These are phyloP conservation scores for Saccharomycopsis selenospora DNA, from an alignment of 805 yeast species.

Conservation along the genomic window DNA sequence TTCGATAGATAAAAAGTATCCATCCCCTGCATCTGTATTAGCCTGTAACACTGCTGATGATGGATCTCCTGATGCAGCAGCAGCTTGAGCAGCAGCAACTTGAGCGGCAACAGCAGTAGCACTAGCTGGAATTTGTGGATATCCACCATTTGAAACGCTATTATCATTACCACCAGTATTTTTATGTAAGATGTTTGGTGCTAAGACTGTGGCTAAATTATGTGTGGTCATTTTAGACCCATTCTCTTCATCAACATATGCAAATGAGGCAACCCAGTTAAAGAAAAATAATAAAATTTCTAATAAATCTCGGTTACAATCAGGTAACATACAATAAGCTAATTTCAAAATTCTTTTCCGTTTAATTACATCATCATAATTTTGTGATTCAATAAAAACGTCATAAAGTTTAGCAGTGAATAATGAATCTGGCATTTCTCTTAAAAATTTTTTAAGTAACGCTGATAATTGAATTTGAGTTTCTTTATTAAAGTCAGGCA, in stretches of 20 bases:
- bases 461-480: slow-evolving; percentile 92
- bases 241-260: slow-evolving; percentile 82
- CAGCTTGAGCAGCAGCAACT: slow-evolving; percentile 31
- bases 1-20: slow-evolving; percentile 84
- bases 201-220: slow-evolving; percentile 88
- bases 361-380: slow-evolving; percentile 36
- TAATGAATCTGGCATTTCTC: slow-evolving; percentile 90
- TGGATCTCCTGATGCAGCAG: slow-evolving; percentile 28
- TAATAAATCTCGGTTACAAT: slow-evolving; percentile 71
- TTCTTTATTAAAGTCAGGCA: slow-evolving; percentile 67
- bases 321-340: slow-evolving; percentile 72
- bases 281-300: slow-evolving; percentile 83
- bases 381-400: slow-evolving; percentile 69
- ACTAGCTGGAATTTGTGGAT: slow-evolving; percentile 22
- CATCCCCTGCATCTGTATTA: slow-evolving; percentile 43
- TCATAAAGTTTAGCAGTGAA: slow-evolving; percentile 70
- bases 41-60: slow-evolving; percentile 11
- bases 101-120: slow-evolving; percentile 28
- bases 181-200: slow-evolving; percentile 80
- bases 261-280: slow-evolving; percentile 93
- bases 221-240: slow-evolving; percentile 96
- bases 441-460: slow-evolving; percentile 76
- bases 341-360: slow-evolving; percentile 52
- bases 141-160: slow-evolving; percentile 21
- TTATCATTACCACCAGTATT: slow-evolving; percentile 29